Percentiles rank a stretch among this genome's conserved stretches.
phyloP scores from a whole-genome alignment of 1,284 basidiomycete species.

The Boletellus sp. region DNA sequence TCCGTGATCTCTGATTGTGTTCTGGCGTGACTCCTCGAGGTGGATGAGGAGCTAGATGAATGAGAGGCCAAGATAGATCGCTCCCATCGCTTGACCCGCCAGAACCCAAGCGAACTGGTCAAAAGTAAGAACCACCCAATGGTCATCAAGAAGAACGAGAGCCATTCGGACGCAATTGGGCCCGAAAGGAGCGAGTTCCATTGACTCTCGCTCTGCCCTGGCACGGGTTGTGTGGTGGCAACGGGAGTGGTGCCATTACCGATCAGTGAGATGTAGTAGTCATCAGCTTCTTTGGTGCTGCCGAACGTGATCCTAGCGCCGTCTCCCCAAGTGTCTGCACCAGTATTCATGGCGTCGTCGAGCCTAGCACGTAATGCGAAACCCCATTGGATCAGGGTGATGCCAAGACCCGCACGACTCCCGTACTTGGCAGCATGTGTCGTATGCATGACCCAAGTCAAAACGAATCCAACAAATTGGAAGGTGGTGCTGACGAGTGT shows the following conservation, averaged over 20 bases:
- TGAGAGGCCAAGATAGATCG: constrained; percentile 60
- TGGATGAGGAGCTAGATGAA: constrained; percentile 24
- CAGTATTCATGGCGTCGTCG: constrained; percentile 30
- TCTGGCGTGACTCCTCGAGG: constrained; percentile 20
- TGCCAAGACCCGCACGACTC: constrained; percentile 89
- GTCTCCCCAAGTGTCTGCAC: constrained; percentile 28
- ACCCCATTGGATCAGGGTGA: constrained; percentile 94
- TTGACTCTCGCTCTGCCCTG: constrained; percentile 11
- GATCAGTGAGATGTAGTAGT: constrained; percentile 35
- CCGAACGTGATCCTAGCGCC: constrained; percentile 31
- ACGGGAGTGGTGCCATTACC: constrained; percentile 14
- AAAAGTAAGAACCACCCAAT: constrained; percentile 91
- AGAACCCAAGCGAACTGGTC: constrained; percentile 85
- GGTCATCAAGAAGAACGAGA: constrained; percentile 93
- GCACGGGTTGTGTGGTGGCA: constrained; percentile 8
- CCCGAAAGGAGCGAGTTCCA: constrained; percentile 38
- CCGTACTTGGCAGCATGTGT: constrained; percentile 96
- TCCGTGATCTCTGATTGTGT: constrained; percentile 25
- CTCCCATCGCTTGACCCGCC: constrained; percentile 90
- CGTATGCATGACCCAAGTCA: constrained; percentile 91
- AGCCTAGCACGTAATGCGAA: constrained; percentile 68
- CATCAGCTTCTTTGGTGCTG: constrained; percentile 49
- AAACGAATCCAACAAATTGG: constrained; percentile 95
- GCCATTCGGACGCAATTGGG: constrained; percentile 77
- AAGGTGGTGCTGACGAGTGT: constrained; percentile 92